phyloP scores from a whole-genome alignment of 805 yeast genomes.

The Alloascoidea hylecoeti region DNA sequence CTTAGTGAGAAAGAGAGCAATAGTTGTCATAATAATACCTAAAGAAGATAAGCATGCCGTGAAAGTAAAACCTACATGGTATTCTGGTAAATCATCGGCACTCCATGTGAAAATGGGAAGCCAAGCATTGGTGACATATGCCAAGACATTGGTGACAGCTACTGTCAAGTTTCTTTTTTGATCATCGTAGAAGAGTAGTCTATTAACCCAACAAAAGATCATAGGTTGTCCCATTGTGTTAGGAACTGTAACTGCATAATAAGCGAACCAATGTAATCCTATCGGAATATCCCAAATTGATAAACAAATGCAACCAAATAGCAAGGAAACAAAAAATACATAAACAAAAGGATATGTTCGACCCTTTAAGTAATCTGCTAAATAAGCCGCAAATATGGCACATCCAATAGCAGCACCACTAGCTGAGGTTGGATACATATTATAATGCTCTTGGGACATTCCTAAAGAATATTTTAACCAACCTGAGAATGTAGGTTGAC shows the following conservation, averaged over 20 bases:
- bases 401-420: conserved; percentile 23
- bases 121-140: conserved; percentile 27
- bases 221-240: conserved; percentile 40
- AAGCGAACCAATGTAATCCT: conserved; percentile 35
- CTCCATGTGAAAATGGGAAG: conserved; percentile 27
- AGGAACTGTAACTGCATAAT: conserved; percentile 32
- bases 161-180: conserved; percentile 21
- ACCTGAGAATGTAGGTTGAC: conserved; percentile 27
- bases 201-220: conserved; percentile 42
- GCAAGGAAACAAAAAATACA: conserved; percentile 22
- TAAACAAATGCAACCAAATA: conserved; percentile 25
- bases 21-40: conserved; percentile 18
- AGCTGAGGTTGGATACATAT: conserved; percentile 25
- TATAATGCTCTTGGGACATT: conserved; percentile 20
- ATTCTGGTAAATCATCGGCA: conserved; percentile 21
- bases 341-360: conserved; percentile 22
- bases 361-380: conserved; percentile 22
- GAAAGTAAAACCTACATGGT: conserved; percentile 24
- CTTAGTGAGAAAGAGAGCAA: conserved; percentile 12
- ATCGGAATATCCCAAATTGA: conserved; percentile 33
- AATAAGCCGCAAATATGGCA: conserved; percentile 21
- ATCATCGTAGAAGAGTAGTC: conserved; percentile 27
- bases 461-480: conserved; percentile 28
- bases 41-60: conserved; percentile 19
- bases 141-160: conserved; percentile 24